Base-by-base conservation (phyloP, 2,329 filamentous ascomycete species). In the Pseudogymnoascus sp. region DNA sequence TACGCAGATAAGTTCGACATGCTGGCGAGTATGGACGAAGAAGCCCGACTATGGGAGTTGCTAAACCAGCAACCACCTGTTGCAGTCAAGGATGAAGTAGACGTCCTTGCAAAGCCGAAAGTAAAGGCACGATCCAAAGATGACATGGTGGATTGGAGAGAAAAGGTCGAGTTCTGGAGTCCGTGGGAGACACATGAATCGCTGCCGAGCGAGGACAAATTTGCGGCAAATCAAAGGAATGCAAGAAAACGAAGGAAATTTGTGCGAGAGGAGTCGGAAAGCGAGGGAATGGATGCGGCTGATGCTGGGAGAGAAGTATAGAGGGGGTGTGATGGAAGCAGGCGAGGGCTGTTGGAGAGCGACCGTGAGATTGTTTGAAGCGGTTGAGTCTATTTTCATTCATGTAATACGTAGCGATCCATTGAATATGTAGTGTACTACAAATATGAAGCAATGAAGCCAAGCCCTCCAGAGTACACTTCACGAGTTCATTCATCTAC, bases 1-100 rank as follows among this genome's bases (percentile, higher is more conserved):
- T 67, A 69, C 28, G 62, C 62, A 11, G 70, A 72, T 63, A 65
- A 64, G 16, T 62, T 67, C 16, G 71, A 73, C 35, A 67, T 59
- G 16, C 43, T 65, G 37, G 60, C 59, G 3, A 71, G 67, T 41
- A 63, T 62, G 14, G 18, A 38, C 7, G 71, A 70, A 58, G 71
- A 73, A 58, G 43, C 61, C 12, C 60, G 59, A 16, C 41, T 73
- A 6, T 72, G 71, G 71, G 59, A 57, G 11, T 38, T 73, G 22
- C 38, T 73, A 1, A 58, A 68, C 14, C 67, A 68, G 36, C 59
- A 61, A 8, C 63, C 70, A 14, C 71, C 70, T 1, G 62, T 67
- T 38, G 63, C 68, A 7, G 28, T 71, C 1, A 64, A 67, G 35
- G 36, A 35, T 2, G 62, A 67, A 16, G 38, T 11, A 54, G 38